Conservation (phyloP, 208 protist genomes). For the Vickermania ingenoplastis region DNA sequence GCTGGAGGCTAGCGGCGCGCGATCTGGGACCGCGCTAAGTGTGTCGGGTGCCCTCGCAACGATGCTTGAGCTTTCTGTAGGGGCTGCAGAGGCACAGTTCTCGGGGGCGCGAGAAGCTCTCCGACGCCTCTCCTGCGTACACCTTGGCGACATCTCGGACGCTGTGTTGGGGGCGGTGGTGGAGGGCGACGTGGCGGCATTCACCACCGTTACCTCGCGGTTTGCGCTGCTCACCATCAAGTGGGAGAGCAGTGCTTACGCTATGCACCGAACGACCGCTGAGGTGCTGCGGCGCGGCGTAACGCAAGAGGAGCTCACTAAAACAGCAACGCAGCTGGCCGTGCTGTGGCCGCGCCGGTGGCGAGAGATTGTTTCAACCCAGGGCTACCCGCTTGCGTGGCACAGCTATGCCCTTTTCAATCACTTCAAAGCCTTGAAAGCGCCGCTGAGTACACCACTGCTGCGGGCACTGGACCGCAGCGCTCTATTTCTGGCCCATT, state of each 20-base stretch:
- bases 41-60: constrained; percentile 37
- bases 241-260: constrained; percentile 56
- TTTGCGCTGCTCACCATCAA: constrained; percentile 51
- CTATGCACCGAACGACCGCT: constrained; percentile 50
- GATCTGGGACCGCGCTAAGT: constrained; percentile 36
- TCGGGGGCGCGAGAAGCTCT: constrained; percentile 24
- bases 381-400: constrained; percentile 56
- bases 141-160: constrained; percentile 47
- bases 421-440: constrained; percentile 11
- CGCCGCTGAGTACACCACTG: constrained; percentile 23
- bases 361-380: constrained; percentile 43
- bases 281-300: constrained; percentile 16
- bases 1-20: constrained; percentile 20
- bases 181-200: constrained; percentile 25
- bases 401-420: constrained; percentile 45
- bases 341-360: constrained; percentile 68
- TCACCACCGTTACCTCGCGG: constrained; percentile 25
- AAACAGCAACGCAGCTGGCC: constrained; percentile 21
- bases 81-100: constrained; percentile 22
- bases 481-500: constrained; percentile 56
- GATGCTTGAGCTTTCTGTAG: constrained; percentile 38
- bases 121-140: constrained; percentile 41
- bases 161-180: constrained; percentile 34
- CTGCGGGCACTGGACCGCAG: constrained; percentile 50
- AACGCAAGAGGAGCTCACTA: constrained; percentile 6